Conservation (phyloP, 768 basidiomycete genomes). For the Lactifluus piperatus region DNA sequence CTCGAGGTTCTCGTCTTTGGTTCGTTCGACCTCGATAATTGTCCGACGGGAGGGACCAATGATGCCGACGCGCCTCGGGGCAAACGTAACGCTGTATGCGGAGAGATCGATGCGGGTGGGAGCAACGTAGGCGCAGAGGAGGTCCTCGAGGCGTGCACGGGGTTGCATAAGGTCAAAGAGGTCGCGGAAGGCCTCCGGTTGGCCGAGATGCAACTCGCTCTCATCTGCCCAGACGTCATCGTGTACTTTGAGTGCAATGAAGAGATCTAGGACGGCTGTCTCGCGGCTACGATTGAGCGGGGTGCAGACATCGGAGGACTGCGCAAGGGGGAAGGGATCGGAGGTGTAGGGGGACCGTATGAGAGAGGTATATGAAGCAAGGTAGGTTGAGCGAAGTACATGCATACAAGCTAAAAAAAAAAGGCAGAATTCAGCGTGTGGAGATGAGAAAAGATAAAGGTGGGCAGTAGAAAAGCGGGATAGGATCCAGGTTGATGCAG, state of each 20-base stretch:
- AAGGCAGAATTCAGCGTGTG: background rate
- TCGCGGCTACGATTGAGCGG: constrained; percentile 56
- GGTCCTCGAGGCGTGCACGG: constrained; percentile 65
- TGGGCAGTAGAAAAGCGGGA: too few species aligned
- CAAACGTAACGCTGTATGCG: constrained; percentile 4
- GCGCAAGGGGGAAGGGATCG: constrained; percentile 53
- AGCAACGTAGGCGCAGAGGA: constrained; percentile 41
- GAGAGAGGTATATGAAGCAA: constrained; percentile 53
- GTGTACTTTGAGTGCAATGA: constrained; percentile 70
- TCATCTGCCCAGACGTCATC: constrained; percentile 76
- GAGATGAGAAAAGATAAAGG: background rate
- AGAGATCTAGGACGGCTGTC: constrained; percentile 64
- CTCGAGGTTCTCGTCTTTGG: constrained; percentile 21
- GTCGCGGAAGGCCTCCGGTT: constrained; percentile 70
- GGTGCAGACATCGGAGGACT: constrained; percentile 15
- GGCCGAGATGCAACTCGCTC: constrained; percentile 62
- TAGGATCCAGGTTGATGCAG: too few species aligned
- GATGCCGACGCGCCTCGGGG: constrained; percentile 1
- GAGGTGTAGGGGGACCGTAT: constrained; percentile 64
- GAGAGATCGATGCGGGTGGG: constrained; percentile 29
- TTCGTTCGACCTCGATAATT: constrained; percentile 18
- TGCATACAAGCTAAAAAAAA: constrained; percentile 59
- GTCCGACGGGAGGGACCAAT: constrained; percentile 16
- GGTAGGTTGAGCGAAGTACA: constrained; percentile 65
- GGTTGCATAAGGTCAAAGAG: constrained; percentile 74